A percentile compares a stretch with the other conserved stretches of the same genome.
These are phyloP conservation scores for Plasmodium cynomolgi DNA, from an alignment of 169 alveolate genomes.

Conservation along the genomic window DNA sequence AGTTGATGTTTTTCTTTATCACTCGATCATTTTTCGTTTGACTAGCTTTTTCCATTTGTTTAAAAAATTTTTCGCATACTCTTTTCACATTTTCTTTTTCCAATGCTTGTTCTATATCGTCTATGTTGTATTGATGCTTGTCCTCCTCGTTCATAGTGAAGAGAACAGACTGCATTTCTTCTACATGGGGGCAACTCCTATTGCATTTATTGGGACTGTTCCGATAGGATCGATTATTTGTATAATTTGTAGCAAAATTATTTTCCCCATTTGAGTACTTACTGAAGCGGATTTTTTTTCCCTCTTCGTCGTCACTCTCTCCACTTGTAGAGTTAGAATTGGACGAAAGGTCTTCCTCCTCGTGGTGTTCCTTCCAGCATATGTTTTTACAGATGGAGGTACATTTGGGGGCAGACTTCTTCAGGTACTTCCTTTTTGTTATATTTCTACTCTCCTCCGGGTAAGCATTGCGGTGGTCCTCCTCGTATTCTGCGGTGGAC, in stretches of 20 bases:
- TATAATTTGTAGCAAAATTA: background rate
- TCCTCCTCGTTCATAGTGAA: background rate
- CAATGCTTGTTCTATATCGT: constrained; percentile 41
- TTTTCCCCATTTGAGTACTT: background rate
- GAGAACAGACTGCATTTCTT: background rate
- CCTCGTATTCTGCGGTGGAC: background rate
- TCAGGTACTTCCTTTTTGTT: background rate
- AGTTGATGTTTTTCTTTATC: background rate
- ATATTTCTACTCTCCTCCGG: background rate
- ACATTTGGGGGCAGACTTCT: background rate
- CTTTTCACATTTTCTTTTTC: constrained; percentile 22
- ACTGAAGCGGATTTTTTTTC: background rate
- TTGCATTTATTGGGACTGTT: background rate
- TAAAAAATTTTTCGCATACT: constrained; percentile 30
- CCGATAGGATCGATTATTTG: background rate
- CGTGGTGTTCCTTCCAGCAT: background rate
- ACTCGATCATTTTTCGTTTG: constrained; percentile 12
- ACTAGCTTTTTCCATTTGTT: constrained; percentile 20
- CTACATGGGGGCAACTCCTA: background rate
- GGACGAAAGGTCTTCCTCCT: background rate
- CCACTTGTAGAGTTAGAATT: background rate
- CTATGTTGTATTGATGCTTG: constrained; percentile 5
- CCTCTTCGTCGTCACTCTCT: background rate
- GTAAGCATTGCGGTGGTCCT: background rate
- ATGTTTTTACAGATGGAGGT: background rate